These are phyloP conservation scores for Pichia gijzeniarum DNA, from an alignment of 805 yeast species.

Conservation along the genomic window DNA sequence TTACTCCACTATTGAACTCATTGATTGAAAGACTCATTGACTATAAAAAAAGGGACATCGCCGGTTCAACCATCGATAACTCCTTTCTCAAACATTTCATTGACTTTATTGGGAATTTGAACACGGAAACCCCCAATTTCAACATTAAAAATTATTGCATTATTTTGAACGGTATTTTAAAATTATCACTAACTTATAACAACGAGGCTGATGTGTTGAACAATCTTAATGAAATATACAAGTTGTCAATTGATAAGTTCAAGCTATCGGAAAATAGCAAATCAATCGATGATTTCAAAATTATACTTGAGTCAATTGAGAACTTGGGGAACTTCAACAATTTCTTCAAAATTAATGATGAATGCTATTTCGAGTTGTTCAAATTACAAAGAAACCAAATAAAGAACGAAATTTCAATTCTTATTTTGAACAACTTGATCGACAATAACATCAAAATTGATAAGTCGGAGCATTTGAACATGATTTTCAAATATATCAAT, in stretches of 20 bases:
- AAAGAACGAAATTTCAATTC: conserved; percentile 53
- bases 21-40: conserved; percentile 66
- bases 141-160: conserved; percentile 58
- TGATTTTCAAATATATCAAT: conserved; percentile 49
- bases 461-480: conserved; percentile 46
- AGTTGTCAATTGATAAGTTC: conserved; percentile 41
- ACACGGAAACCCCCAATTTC: conserved; percentile 56
- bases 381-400: conserved; percentile 43
- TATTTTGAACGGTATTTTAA: conserved; percentile 59
- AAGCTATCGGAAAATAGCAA: conserved; percentile 30
- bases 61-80: conserved; percentile 16
- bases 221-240: conserved; percentile 56
- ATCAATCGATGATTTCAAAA: conserved; percentile 12
- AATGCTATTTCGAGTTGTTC: conserved; percentile 47
- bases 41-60: conserved; percentile 38
- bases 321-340: conserved; percentile 33
- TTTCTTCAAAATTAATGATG: conserved; percentile 35
- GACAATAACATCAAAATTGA: conserved; percentile 32
- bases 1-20: conserved; percentile 58
- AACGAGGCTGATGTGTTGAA: conserved; percentile 47
- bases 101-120: conserved; percentile 52
- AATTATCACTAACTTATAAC: conserved; percentile 47
- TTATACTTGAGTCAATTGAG: conserved; percentile 41
- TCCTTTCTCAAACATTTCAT: conserved; percentile 59
- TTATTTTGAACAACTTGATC: conserved; percentile 54